Conservation (phyloP, 257 asterid genomes). For the Solanum pennellii region DNA sequence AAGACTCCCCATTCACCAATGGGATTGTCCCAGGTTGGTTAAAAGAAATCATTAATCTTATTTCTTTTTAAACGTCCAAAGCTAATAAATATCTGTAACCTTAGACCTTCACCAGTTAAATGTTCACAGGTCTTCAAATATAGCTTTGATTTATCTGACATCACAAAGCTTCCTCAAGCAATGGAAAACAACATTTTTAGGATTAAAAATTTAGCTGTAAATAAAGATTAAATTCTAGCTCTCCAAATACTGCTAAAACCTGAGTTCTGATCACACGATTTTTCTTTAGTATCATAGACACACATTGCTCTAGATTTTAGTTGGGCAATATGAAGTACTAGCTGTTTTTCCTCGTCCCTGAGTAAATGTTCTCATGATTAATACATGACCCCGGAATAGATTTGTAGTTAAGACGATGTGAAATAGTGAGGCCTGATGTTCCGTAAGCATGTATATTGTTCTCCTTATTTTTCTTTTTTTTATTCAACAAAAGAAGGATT, state of each 20-base stretch:
- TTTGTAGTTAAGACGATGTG: background rate
- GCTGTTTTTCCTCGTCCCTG: background rate
- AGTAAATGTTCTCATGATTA: background rate
- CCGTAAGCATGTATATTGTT: background rate
- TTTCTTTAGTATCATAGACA: background rate
- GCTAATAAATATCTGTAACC: background rate
- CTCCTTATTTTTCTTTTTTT: background rate
- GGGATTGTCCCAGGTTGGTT: constrained; percentile 88
- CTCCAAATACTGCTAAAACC: background rate
- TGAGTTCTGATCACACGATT: background rate
- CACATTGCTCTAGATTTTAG: background rate
- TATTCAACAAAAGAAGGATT: background rate
- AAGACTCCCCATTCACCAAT: constrained; percentile 69
- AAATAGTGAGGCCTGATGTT: background rate
- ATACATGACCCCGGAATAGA: background rate
- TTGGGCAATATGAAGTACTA: background rate
- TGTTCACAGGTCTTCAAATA: background rate
- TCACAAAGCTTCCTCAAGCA: background rate
- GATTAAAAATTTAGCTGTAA: background rate
- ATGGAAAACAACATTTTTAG: background rate
- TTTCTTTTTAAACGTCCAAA: background rate
- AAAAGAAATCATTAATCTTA: background rate
- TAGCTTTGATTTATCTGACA: background rate
- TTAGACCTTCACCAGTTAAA: background rate
- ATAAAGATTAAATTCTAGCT: background rate